Conservation (phyloP, 176 grass and related monocot genomes). For the Eleusine coracana region DNA sequence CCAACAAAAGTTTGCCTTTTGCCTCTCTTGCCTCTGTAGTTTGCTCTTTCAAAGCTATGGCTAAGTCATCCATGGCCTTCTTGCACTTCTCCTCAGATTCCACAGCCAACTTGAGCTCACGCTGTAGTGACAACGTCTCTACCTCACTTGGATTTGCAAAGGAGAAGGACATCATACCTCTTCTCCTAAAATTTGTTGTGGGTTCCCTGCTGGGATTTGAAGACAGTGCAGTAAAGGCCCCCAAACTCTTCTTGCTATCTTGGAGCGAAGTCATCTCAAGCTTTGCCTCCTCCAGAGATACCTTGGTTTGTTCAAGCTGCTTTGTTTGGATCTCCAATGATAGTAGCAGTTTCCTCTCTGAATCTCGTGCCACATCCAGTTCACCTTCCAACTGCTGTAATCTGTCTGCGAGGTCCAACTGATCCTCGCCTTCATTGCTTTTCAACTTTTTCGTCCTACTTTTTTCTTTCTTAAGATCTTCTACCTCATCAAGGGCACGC, state of each 20-base stretch:
- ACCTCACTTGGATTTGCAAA: constrained; percentile 41
- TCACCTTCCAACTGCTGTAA: constrained; percentile 58
- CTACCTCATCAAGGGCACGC: constrained; percentile 51
- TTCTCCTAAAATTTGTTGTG: constrained; percentile 46
- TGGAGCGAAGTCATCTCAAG: constrained; percentile 61
- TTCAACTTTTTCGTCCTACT: constrained; percentile 30
- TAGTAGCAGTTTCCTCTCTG: constrained; percentile 75
- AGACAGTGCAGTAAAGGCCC: constrained; percentile 18
- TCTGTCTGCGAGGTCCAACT: constrained; percentile 41
- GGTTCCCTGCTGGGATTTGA: constrained; percentile 30
- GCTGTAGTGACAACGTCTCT: constrained; percentile 56
- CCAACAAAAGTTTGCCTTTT: constrained; percentile 48
- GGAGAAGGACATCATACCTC: constrained; percentile 55
- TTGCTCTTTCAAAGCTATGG: constrained; percentile 72
- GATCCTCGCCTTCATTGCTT: constrained; percentile 30
- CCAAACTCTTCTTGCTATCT: constrained; percentile 54
- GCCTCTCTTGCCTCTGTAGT: constrained; percentile 51
- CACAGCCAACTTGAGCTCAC: constrained; percentile 66
- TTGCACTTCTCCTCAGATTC: constrained; percentile 88
- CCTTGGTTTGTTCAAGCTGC: constrained; percentile 74
- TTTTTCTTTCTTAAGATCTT: background rate
- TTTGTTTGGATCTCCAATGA: constrained; percentile 63
- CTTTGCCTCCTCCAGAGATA: constrained; percentile 78
- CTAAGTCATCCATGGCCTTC: constrained; percentile 95
- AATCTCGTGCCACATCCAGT: constrained; percentile 61